Base-by-base conservation (phyloP, 1,284 basidiomycete species). In the Lignosus rhinocerotis region DNA sequence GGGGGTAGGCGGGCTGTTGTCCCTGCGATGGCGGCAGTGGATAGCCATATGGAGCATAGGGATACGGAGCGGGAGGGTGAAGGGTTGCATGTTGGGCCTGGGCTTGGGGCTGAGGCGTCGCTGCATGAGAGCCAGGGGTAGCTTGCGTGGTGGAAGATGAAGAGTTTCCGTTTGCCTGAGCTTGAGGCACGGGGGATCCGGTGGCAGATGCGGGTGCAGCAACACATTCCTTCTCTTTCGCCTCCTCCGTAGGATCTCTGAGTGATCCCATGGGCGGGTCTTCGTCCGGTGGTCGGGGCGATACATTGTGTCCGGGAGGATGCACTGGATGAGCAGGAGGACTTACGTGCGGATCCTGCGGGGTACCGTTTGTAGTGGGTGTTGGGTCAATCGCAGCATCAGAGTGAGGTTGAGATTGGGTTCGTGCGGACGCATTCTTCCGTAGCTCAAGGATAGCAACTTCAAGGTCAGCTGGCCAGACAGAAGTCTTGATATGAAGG, bases 381-480 rank as follows among this genome's bases (percentile, higher is more conserved):
- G 55, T 21, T 30, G 38, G 39, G 11, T 46, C 32, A 36, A 33
- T 46, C 8, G 44, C 11, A 10, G 52, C 14, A 50, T 42, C 44
- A 36, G 51, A 43, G n/a, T 53, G 41, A 9, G 55, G 44, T 30
- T 59, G 38, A 36, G 36, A 53, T 34, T 50, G 49, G 39, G 49
- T 64, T 50, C 52, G 69, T 47, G 67, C 25, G 45, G 70, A 48
- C 19, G 72, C 56, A 5, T 66, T 51, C 60, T 76, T 76, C 62
- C 79, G 78, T 65, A 89, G 72, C 33, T 76, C 75, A 46, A 78
- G 77, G 63, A 90, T 87, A 48, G 83, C 85, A 56, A 79, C 80
- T 56, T 80, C 78, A 51, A 92, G 76, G 67, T 91, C 86, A 33
- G 75, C 68, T 9, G 89, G 89, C 87, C 90, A 92, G 70, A 90